Evolutionary conservation across 129 eudicot genomes (phyloP), one percentile per base, ranked within the genome.

Genomic region (Helianthus tuberosus): DNA sequence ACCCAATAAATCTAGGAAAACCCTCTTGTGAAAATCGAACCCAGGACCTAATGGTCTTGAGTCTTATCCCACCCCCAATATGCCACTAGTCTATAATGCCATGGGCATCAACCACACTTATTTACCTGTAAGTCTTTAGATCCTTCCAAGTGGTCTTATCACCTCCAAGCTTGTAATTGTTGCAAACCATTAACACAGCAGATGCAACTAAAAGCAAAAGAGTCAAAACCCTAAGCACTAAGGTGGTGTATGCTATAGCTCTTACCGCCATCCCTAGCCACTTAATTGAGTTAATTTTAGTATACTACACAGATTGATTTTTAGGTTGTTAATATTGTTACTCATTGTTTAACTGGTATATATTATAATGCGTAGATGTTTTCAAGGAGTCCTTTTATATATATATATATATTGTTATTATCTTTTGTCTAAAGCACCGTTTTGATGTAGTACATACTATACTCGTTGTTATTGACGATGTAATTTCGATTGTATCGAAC

Each of bases 121-220:
- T 16, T 10, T 1, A 85, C 89, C 89, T 82, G 75, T 79, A 85
- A 29, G 89, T 77, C 64, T 29, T 75, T 60, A 86, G 59, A 73
- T 55, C 76, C 3, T 65, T 76, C 81, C 82, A 86, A 8, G 71
- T 54, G 55, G 38, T 57, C 62, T 79, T 83, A 2, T 75, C 7
- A 23, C 64, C 85, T 3, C 1, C 55, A 15, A 47, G 49, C 11
- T 68, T 77, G 73, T 68, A 44, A 44, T 25, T 76, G 64, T 86
- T 76, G 67, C 65, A 39, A 48, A 27, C 69, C 85, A 86, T 76
- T 64, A 64, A 69, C 41, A 73, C 74, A 12, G 73, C 70, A 11
- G 89, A 85, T 39, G 89, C 89, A 53, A 75, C 71, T 36, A 76
- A 71, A 10, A 68, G 27, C 15, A 54, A 27, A 41, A 82, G 77